Evolutionary conservation across 2,329 filamentous ascomycete genomes (phyloP).

Genomic region (Coniochaeta hoffmannii): DNA sequence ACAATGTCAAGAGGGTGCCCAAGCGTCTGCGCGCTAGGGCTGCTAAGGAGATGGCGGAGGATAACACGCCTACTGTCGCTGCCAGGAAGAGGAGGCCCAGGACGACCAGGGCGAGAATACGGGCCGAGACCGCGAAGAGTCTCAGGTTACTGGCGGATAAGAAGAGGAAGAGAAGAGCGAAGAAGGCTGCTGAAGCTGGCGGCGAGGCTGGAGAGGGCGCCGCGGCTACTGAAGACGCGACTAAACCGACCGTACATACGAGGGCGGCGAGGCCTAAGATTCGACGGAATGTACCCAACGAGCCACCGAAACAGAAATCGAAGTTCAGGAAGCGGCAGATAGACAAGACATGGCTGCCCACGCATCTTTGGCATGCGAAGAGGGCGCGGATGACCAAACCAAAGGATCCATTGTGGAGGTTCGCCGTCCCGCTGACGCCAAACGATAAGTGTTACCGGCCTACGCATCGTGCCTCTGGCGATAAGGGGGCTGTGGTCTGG

Average conservation of each 20-base stretch:
- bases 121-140: constrained; percentile 69
- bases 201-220: constrained; percentile 6
- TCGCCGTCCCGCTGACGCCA: constrained; percentile 75
- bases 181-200: constrained; percentile 14
- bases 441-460: constrained; percentile 85
- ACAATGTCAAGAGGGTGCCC: constrained; percentile 88
- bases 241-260: constrained; percentile 22
- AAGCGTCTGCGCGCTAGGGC: constrained; percentile 66
- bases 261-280: constrained; percentile 54
- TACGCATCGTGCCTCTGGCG: constrained; percentile 71
- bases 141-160: constrained; percentile 56
- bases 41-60: constrained; percentile 68
- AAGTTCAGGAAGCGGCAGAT: constrained; percentile 81
- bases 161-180: constrained; percentile 38
- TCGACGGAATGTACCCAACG: constrained; percentile 61
- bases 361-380: constrained; percentile 91
- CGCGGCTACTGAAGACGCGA: neutral
- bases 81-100: constrained; percentile 53
- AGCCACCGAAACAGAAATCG: constrained; percentile 43
- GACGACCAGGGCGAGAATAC: constrained; percentile 50
- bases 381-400: constrained; percentile 80
- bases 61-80: constrained; percentile 81
- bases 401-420: constrained; percentile 78
- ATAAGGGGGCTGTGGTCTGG: constrained; percentile 77
- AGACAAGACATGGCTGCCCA: constrained; percentile 89